Percentiles rank a stretch among this genome's conserved stretches.
phyloP scores from a whole-genome alignment of 2,329 filamentous ascomycete genomes.

The Xylaria sp. region DNA sequence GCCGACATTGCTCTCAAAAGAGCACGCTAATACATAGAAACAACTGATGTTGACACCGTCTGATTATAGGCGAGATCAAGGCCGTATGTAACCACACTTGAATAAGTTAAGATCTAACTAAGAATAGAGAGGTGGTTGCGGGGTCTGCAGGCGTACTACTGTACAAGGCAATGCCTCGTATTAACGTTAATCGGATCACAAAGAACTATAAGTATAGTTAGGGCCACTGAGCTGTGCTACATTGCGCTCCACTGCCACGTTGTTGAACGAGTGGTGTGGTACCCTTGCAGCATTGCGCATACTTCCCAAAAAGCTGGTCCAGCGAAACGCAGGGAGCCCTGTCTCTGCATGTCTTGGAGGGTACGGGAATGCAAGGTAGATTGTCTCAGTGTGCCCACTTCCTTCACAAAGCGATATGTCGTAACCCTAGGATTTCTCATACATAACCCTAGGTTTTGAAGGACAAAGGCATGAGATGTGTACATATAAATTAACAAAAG shows the following conservation, averaged over 20 bases:
- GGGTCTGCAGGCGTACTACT: no score
- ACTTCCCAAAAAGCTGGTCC: not conserved
- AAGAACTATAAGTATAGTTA: no score
- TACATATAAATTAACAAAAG: constrained; percentile 9
- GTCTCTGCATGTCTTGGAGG: not conserved
- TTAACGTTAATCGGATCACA: no score
- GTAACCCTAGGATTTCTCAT: not conserved
- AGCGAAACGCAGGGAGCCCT: not conserved
- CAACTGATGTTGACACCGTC: no score
- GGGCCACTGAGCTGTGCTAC: not conserved
- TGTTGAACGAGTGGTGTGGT: not conserved
- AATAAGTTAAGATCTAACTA: no score
- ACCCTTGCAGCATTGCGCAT: not conserved
- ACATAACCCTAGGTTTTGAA: not conserved
- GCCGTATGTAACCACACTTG: no score
- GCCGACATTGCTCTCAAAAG: not conserved
- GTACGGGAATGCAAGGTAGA: not conserved
- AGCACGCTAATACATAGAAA: not conserved
- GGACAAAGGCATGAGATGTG: not conserved
- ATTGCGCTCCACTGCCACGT: not conserved
- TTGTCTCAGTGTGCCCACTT: not conserved
- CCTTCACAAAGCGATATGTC: not conserved
- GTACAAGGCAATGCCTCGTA: no score
- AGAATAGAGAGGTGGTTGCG: no score
- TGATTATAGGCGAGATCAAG: no score